Evolutionary conservation across 2,329 filamentous ascomycete species (phyloP).

Genomic region (Emmonsiellopsis sp.): DNA sequence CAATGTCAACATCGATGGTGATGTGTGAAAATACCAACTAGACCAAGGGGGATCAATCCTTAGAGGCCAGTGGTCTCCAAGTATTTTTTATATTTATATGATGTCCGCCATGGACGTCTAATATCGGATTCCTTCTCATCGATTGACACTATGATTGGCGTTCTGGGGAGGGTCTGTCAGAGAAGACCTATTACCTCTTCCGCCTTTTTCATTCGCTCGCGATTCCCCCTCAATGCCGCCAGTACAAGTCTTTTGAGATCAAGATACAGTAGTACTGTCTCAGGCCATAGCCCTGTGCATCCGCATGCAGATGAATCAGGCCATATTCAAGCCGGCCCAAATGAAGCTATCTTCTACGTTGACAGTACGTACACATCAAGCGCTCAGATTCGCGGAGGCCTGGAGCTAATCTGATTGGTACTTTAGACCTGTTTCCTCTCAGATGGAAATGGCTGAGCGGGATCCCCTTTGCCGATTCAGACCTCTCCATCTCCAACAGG

Average conservation of each 20-base stretch:
- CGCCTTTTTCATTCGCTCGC: not conserved
- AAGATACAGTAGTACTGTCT: not conserved
- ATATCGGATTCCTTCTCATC: not conserved
- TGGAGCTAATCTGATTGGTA: constrained; percentile 3
- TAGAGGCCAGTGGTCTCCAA: too few species aligned
- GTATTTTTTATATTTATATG: too few species aligned
- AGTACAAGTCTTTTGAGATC: not conserved
- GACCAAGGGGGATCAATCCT: too few species aligned
- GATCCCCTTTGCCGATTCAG: constrained; percentile 40
- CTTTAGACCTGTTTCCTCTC: constrained; percentile 70
- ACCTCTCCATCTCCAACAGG: constrained; percentile 36
- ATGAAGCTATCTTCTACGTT: constrained; percentile 82
- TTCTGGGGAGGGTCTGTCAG: constrained; percentile 3
- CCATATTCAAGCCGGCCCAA: constrained; percentile 66
- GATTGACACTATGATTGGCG: constrained; percentile 5
- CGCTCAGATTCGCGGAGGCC: too few species aligned
- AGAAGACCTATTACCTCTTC: not conserved
- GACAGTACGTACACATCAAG: constrained; percentile 54
- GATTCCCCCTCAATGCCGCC: not conserved
- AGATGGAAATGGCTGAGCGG: constrained; percentile 57
- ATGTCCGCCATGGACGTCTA: too few species aligned
- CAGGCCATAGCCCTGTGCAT: constrained; percentile 18
- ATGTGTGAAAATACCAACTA: too few species aligned
- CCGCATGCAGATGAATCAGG: constrained; percentile 59
- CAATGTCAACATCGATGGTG: not conserved